phyloP scores from a whole-genome alignment of 768 basidiomycete species.

The Russula griseocarnosa region DNA sequence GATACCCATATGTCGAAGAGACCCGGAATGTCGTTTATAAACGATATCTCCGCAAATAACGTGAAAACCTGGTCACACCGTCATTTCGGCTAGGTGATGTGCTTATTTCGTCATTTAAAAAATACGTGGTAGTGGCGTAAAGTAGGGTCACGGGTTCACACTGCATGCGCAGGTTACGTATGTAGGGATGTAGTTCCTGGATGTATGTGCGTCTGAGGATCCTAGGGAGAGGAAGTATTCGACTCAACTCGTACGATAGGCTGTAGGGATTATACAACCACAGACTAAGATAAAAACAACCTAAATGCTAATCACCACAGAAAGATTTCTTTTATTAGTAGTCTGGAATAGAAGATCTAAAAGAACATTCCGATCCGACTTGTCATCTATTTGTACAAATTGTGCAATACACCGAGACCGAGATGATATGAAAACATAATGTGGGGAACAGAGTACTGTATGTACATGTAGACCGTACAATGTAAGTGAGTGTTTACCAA shows the following conservation, averaged over 20 bases:
- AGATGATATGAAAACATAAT: not conserved
- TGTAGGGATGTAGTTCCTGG: not conserved
- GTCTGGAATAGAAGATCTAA: no score
- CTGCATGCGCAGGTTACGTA: not conserved
- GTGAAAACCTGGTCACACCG: not conserved
- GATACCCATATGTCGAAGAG: conserved; percentile 90
- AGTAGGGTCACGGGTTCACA: not conserved
- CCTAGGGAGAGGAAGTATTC: not conserved
- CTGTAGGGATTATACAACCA: not conserved
- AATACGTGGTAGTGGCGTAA: not conserved
- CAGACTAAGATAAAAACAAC: not conserved
- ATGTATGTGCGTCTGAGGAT: not conserved
- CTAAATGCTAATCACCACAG: not conserved
- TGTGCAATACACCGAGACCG: not conserved
- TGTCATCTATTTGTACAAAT: no score
- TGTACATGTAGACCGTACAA: no score
- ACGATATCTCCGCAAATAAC: conserved; percentile 54
- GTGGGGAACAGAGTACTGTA: not conserved
- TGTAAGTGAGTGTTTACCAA: no score
- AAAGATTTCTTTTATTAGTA: no score
- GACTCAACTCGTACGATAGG: not conserved
- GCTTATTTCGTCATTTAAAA: not conserved
- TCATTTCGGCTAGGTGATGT: not conserved
- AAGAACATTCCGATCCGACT: no score
- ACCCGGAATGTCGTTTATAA: conserved; percentile 84